Base-by-base conservation (phyloP, 768 basidiomycete species). In the Lentinula sp. region DNA sequence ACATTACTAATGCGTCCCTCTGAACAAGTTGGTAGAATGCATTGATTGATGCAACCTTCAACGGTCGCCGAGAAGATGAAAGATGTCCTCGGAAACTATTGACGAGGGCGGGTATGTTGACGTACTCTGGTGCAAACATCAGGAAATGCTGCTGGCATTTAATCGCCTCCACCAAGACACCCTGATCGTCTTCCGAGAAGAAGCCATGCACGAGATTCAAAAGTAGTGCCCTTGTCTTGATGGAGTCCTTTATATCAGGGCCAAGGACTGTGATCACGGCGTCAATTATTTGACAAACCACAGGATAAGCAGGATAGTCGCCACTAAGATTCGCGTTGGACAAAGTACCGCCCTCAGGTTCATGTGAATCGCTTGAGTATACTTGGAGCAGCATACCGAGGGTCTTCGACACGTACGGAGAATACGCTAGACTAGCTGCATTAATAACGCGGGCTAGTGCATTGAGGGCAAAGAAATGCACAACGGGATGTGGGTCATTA, bases 1-100 rank as follows among this genome's bases (percentile, higher is more conserved):
- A 96, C 82, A 98, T 92, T 2, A 87, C 79, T 13, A 95, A 73
- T 0, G 95, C 96, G 73, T 98, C 95, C 65, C 91, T 89, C 73
- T 98, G 97, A 0, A 98, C 94, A 31, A 98, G 90, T 67, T 98
- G 95, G 71, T 99, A 99, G 5, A 99, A 75, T 0, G 92, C 94
- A 69, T 98, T 93, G 71, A 98, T 96, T 0, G 95, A 92, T 10
- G 95, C 95, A 5, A 96, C 81, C 73, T 95, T 97, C 59, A 97
- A 81, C 5, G 93, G 91, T 43, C 93, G 77, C 15, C 91, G 82
- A 8, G 88, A 80, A 0, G 94, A 96, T 0, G 85, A 83, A 21
- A 98, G 81, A 71, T 98, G 84, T 1, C 78, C 75, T 48, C 91
- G 82, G 73, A 98, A 93, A 39, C 81, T 86, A 45, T 80, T 76